Conservation (phyloP, 2,329 filamentous ascomycete species). For the Cadophora sp. region DNA sequence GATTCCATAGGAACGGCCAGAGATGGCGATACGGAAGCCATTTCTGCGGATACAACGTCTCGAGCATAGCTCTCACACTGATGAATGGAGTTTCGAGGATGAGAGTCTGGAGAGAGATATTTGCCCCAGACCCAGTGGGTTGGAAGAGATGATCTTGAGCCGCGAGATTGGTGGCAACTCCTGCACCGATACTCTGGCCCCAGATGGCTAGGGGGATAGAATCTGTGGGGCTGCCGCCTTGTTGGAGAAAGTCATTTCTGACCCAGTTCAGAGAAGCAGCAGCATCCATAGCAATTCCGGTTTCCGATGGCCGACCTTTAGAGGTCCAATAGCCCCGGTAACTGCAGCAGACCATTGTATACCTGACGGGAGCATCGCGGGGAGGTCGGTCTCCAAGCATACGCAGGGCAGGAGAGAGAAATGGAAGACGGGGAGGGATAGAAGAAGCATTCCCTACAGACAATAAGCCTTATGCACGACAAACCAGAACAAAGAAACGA, state of each 20-base stretch:
- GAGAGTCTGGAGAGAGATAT: slow-evolving; percentile 52
- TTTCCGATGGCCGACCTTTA: slow-evolving; percentile 71
- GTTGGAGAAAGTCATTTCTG: slow-evolving; percentile 47
- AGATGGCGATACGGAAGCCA: slow-evolving; percentile 82
- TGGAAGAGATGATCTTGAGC: slow-evolving; percentile 27
- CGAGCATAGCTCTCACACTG: slow-evolving; percentile 73
- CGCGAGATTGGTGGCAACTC: slow-evolving; percentile 65
- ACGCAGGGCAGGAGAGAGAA: slow-evolving; percentile 60
- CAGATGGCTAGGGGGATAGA: slow-evolving; percentile 64
- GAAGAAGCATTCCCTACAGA: slow-evolving; percentile 64
- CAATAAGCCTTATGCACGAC: slow-evolving; percentile 33
- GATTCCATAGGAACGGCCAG: slow-evolving; percentile 74
- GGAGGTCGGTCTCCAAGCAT: slow-evolving; percentile 49
- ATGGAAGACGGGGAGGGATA: slow-evolving; percentile 61
- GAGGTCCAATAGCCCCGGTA: slow-evolving; percentile 74
- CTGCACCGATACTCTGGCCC: slow-evolving; percentile 80
- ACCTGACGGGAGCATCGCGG: slow-evolving; percentile 40
- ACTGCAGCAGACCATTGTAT: slow-evolving; percentile 62
- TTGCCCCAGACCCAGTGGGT: not conserved
- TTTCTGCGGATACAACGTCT: slow-evolving; percentile 76
- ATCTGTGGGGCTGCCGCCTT: slow-evolving; percentile 27
- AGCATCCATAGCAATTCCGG: slow-evolving; percentile 73
- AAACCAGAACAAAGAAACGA: no score
- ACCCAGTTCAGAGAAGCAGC: slow-evolving; percentile 70
- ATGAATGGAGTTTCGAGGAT: slow-evolving; percentile 81